A percentile compares a stretch with the other conserved stretches of the same genome.
phyloP scores from a whole-genome alignment of 805 yeast species.

The Suhomyces xylopsoci region DNA sequence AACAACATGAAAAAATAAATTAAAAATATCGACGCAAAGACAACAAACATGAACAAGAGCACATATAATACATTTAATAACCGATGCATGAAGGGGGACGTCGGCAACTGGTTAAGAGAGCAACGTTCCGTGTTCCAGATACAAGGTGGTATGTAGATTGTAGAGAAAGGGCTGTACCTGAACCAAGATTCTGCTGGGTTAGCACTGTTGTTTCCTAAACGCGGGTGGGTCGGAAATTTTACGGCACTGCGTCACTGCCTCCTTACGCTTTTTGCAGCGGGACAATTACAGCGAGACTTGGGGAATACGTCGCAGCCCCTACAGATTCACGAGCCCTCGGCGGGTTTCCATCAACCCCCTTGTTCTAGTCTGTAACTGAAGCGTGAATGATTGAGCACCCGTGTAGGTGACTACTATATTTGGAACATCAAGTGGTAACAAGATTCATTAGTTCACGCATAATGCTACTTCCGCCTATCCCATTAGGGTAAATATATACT shows the following conservation, averaged over 20 bases:
- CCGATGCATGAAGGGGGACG: neutral
- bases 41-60: neutral
- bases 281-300: neutral
- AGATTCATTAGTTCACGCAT: neutral
- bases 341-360: neutral
- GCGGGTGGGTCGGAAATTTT: neutral
- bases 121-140: neutral
- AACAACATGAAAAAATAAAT: neutral
- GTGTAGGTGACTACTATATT: neutral
- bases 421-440: neutral
- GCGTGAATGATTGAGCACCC: neutral
- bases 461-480: neutral
- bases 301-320: neutral
- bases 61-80: neutral
- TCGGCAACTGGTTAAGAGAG: neutral
- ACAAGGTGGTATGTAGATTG: neutral
- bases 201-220: neutral
- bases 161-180: neutral
- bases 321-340: neutral
- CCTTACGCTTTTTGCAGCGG: neutral
- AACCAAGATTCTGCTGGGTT: neutral
- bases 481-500: neutral
- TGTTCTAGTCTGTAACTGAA: neutral
- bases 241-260: neutral
- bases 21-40: neutral